Percentiles rank a stretch among this genome's conserved stretches.
phyloP scores from a whole-genome alignment of 768 basidiomycete genomes.

The Kockovaella imperatae region DNA sequence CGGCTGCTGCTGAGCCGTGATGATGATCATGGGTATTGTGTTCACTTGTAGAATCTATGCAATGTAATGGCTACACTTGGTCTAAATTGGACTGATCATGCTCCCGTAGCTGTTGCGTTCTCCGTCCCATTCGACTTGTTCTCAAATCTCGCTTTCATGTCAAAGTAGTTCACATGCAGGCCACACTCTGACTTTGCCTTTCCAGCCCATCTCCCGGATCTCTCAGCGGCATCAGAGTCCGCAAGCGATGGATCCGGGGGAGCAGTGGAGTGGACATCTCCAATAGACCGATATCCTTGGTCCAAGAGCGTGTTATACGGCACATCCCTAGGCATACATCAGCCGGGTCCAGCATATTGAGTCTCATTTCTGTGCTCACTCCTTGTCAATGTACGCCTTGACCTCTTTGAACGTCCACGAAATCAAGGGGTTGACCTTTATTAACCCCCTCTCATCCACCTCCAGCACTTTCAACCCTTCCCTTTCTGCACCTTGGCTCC shows the following conservation, averaged over 20 bases:
- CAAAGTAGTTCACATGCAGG: conserved; percentile 81
- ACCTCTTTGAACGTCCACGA: conserved; percentile 78
- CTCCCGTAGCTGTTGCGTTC: neutral
- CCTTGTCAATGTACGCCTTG: conserved; percentile 70
- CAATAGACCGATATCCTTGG: conserved; percentile 89
- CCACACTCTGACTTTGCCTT: conserved; percentile 89
- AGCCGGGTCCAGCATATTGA: neutral
- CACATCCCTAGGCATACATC: conserved; percentile 50
- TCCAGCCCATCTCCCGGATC: conserved; percentile 86
- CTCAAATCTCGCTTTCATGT: conserved; percentile 47
- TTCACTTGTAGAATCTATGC: neutral
- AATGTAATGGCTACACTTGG: neutral
- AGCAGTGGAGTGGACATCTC: conserved; percentile 95
- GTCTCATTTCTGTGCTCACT: conserved; percentile 45
- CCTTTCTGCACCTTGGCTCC: conserved; percentile 88
- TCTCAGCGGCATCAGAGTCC: conserved; percentile 61
- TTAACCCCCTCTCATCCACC: conserved; percentile 75
- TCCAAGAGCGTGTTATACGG: conserved; percentile 80
- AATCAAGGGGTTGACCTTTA: conserved; percentile 91
- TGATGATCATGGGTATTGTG: neutral
- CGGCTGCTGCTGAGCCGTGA: no score
- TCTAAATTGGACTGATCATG: neutral
- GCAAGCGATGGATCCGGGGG: conserved; percentile 36
- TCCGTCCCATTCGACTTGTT: conserved; percentile 2
- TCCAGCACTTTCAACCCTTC: conserved; percentile 75